Conservation (phyloP, 805 yeast genomes). For the Monosporozyma siamensis region DNA sequence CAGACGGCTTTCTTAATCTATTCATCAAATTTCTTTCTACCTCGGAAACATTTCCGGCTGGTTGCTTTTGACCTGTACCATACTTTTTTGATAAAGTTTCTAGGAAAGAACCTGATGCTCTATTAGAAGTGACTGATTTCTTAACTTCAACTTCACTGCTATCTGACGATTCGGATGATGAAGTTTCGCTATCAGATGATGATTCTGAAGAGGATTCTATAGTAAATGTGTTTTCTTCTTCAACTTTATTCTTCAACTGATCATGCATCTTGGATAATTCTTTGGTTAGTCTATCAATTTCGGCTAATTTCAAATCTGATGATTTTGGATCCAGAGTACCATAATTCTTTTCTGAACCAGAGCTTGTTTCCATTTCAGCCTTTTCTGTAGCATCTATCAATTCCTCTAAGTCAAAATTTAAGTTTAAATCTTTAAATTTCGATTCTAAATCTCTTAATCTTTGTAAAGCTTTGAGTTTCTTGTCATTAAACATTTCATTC, state of each 20-base stretch:
- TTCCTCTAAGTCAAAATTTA: conserved; percentile 35
- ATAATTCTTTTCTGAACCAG: background rate
- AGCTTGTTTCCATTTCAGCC: background rate
- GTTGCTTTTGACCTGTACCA: conserved; percentile 21
- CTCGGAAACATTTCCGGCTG: conserved; percentile 5
- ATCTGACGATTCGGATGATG: conserved; percentile 5
- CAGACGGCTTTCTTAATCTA: conserved; percentile 22
- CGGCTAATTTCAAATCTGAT: conserved; percentile 16
- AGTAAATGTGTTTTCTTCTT: background rate
- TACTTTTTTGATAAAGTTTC: conserved; percentile 28
- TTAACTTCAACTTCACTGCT: conserved; percentile 7
- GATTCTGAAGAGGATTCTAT: conserved; percentile 7
- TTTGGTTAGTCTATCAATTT: conserved; percentile 18
- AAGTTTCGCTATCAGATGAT: conserved; percentile 5
- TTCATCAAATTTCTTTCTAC: conserved; percentile 22
- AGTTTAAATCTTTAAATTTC: conserved; percentile 55
- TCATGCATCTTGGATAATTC: conserved; percentile 14
- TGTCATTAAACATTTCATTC: conserved; percentile 48
- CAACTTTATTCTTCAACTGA: conserved; percentile 5
- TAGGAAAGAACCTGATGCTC: conserved; percentile 23
- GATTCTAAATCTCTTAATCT: conserved; percentile 62
- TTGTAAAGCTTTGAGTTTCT: conserved; percentile 58
- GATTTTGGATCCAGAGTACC: conserved; percentile 23
- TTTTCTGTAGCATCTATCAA: conserved; percentile 3
- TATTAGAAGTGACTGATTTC: conserved; percentile 5